phyloP scores from a whole-genome alignment of 805 yeast genomes.

The Barnettozyma siamensis region DNA sequence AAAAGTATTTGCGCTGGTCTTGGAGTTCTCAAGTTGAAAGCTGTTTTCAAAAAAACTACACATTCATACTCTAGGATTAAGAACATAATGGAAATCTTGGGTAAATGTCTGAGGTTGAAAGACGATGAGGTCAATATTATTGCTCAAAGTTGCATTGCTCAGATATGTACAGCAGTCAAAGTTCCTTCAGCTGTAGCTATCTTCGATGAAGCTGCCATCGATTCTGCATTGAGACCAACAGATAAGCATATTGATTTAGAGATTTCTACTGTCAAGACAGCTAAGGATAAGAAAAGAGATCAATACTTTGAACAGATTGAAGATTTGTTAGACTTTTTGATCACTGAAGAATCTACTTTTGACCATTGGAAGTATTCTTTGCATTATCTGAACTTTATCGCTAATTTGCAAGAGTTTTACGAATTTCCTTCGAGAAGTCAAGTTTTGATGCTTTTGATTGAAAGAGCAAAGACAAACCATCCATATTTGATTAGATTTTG shows the following conservation, averaged over 20 bases:
- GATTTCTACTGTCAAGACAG: conserved; percentile 51
- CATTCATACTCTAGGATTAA: conserved; percentile 50
- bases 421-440: conserved; percentile 41
- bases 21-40: conserved; percentile 47
- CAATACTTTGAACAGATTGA: conserved; percentile 35
- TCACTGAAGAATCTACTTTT: conserved; percentile 23
- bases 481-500: conserved; percentile 61
- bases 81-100: conserved; percentile 42
- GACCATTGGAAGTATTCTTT: conserved; percentile 54
- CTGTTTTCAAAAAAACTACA: conserved; percentile 51
- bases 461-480: conserved; percentile 52
- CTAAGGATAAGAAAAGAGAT: conserved; percentile 54
- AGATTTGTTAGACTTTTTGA: conserved; percentile 35
- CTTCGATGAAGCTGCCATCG: conserved; percentile 35
- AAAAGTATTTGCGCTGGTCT: conserved; percentile 62
- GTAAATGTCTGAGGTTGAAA: conserved; percentile 51
- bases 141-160: conserved; percentile 47
- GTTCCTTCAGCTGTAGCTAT: conserved; percentile 52
- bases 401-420: conserved; percentile 46
- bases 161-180: conserved; percentile 35
- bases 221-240: conserved; percentile 51
- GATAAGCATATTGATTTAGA: conserved; percentile 53
- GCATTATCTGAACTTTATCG: conserved; percentile 44
- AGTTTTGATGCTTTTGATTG: conserved; percentile 39
- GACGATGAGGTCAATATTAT: conserved; percentile 46